Evolutionary conservation across 2,329 filamentous ascomycete genomes (phyloP).

Genomic region (Calycina herbarum): DNA sequence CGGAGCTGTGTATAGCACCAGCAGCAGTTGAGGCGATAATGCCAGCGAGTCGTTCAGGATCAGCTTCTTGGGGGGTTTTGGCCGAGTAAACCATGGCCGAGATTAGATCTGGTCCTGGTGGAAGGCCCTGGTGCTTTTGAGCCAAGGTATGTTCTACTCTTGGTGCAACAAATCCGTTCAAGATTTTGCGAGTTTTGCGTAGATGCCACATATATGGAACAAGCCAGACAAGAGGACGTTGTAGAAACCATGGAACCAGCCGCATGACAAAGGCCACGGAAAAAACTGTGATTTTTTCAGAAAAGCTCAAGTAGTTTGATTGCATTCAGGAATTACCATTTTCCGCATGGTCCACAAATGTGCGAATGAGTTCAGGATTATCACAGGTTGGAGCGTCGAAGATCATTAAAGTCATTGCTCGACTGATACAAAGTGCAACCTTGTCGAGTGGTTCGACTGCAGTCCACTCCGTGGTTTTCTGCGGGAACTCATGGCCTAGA

Average conservation of each 20-base stretch:
- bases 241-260: too few relatives aligned
- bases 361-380: constrained; percentile 3
- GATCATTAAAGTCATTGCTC: constrained; percentile 3
- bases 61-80: background rate
- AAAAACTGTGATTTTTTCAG: too few relatives aligned
- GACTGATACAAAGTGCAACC: background rate
- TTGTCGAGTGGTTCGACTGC: background rate
- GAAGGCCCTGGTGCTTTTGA: too few relatives aligned
- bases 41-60: background rate
- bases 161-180: too few relatives aligned
- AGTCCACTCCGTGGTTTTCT: too few relatives aligned
- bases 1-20: background rate
- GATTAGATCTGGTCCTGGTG: background rate
- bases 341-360: constrained; percentile 2
- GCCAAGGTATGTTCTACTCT: too few relatives aligned
- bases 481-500: too few relatives aligned
- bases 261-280: too few relatives aligned
- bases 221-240: background rate
- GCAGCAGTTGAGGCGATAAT: background rate
- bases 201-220: too few relatives aligned
- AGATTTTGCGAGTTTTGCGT: too few relatives aligned
- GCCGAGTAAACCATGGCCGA: background rate
- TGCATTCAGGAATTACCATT: background rate
- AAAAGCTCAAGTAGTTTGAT: too few relatives aligned
- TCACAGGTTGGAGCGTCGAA: constrained; percentile 3